Evolutionary conservation across 495 filamentous ascomycete species (phyloP).

Genomic region (Thermothielavioides terrestris): DNA sequence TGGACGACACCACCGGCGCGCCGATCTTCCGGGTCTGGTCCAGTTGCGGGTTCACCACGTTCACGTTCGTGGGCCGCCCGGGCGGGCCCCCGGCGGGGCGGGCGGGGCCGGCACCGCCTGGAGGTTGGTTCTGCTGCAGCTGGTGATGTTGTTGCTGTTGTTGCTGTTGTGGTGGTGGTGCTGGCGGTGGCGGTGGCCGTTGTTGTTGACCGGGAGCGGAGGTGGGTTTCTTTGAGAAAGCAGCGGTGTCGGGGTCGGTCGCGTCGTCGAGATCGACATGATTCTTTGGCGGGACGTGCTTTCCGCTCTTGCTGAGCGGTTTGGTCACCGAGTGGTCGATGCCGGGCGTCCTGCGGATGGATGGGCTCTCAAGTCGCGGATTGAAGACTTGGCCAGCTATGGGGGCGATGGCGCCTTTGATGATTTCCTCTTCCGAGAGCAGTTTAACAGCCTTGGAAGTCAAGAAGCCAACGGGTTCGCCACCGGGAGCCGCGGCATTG

Average conservation of each 20-base stretch:
- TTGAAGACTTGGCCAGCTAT: slow-evolving; percentile 58
- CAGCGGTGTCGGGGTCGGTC: background rate
- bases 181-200: background rate
- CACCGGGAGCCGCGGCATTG: slow-evolving; percentile 4
- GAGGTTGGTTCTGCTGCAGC: background rate
- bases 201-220: background rate
- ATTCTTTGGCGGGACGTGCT: slow-evolving; percentile 33
- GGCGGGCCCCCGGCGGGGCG: slow-evolving; percentile 14
- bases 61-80: too few relatives aligned
- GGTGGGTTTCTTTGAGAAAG: background rate
- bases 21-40: slow-evolving; percentile 65
- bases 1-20: slow-evolving; percentile 52
- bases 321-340: slow-evolving; percentile 70
- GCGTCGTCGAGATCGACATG: background rate
- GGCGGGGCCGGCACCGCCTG: background rate
- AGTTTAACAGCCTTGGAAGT: slow-evolving; percentile 59
- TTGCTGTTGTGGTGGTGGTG: too few relatives aligned
- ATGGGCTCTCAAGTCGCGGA: slow-evolving; percentile 72
- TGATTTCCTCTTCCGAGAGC: slow-evolving; percentile 27
- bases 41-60: slow-evolving; percentile 62
- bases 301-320: slow-evolving; percentile 46
- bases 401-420: slow-evolving; percentile 31
- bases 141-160: slow-evolving; percentile 4
- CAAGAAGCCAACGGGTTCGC: slow-evolving; percentile 48
- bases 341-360: slow-evolving; percentile 82